A percentile compares a stretch with the other conserved stretches of the same genome.
These are phyloP conservation scores for Colletotrichum tanaceti DNA, from an alignment of 2,329 filamentous ascomycete genomes.

Conservation along the genomic window DNA sequence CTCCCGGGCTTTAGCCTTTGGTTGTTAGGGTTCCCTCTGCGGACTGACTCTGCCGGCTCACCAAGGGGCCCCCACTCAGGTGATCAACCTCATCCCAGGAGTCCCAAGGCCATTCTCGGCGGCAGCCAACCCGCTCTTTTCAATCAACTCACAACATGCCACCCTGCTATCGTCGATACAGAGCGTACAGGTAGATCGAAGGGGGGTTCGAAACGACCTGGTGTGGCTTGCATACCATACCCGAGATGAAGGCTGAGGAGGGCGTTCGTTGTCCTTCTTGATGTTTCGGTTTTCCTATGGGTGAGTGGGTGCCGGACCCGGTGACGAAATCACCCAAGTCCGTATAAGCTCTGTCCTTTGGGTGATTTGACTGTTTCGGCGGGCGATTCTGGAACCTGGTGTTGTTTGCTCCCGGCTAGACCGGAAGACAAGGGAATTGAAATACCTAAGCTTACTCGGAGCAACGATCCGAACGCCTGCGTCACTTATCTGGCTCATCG, in stretches of 20 bases:
- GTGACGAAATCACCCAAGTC: background rate
- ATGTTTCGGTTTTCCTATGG: background rate
- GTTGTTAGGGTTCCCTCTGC: background rate
- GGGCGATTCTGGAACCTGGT: background rate
- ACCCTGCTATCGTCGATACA: background rate
- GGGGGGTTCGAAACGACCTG: background rate
- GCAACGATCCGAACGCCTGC: constrained; percentile 4
- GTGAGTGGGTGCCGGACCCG: too few species aligned
- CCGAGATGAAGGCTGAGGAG: constrained; percentile 1
- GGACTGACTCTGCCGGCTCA: constrained; percentile 4
- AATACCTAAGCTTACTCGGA: constrained; percentile 13
- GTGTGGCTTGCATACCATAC: background rate
- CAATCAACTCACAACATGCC: background rate
- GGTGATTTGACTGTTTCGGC: too few species aligned
- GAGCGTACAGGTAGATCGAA: background rate
- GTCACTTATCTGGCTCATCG: background rate
- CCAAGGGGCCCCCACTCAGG: background rate
- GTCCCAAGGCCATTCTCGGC: background rate
- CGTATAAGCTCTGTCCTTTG: background rate
- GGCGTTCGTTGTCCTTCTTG: background rate
- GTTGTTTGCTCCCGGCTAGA: background rate
- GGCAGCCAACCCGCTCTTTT: background rate
- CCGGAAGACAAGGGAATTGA: constrained; percentile 3
- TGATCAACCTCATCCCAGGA: background rate
- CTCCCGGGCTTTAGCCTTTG: background rate